phyloP scores from a whole-genome alignment of 768 basidiomycete genomes.

The Pisolithus albus region DNA sequence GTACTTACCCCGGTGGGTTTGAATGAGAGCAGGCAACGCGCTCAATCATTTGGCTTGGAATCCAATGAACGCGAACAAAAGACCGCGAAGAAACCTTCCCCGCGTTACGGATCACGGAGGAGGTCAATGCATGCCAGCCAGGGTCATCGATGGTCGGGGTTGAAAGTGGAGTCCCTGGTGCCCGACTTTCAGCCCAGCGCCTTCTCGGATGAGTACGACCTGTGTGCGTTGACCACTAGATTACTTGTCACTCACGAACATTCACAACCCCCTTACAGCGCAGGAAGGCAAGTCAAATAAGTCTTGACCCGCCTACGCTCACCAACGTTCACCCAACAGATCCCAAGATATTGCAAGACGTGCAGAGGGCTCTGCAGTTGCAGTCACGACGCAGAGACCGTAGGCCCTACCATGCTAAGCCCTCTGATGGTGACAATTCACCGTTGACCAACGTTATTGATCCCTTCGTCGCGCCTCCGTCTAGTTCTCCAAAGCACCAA shows the following conservation, averaged over 20 bases:
- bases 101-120: conserved; percentile 13
- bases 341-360: conserved; percentile 74
- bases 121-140: conserved; percentile 14
- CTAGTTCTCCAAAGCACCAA: conserved; percentile 22
- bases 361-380: conserved; percentile 65
- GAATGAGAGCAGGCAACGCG: background rate
- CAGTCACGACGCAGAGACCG: conserved; percentile 74
- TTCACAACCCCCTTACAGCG: conserved; percentile 33
- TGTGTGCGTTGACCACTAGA: conserved; percentile 44
- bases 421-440: conserved; percentile 14
- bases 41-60: conserved; percentile 16
- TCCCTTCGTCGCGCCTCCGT: conserved; percentile 24
- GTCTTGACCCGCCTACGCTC: conserved; percentile 3
- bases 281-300: conserved; percentile 56
- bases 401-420: conserved; percentile 19
- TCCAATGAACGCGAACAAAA: conserved; percentile 9
- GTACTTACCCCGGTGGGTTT: background rate
- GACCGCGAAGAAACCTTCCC: conserved; percentile 11
- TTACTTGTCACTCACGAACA: conserved; percentile 3
- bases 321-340: conserved; percentile 36
- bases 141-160: conserved; percentile 12
- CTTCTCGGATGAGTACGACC: conserved; percentile 74
- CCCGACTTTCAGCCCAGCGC: conserved; percentile 33
- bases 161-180: conserved; percentile 22
- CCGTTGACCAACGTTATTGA: conserved; percentile 22